Evolutionary conservation across 164 flowering plant genomes (phyloP).

Genomic region (Chloranthus sessilifolius): DNA sequence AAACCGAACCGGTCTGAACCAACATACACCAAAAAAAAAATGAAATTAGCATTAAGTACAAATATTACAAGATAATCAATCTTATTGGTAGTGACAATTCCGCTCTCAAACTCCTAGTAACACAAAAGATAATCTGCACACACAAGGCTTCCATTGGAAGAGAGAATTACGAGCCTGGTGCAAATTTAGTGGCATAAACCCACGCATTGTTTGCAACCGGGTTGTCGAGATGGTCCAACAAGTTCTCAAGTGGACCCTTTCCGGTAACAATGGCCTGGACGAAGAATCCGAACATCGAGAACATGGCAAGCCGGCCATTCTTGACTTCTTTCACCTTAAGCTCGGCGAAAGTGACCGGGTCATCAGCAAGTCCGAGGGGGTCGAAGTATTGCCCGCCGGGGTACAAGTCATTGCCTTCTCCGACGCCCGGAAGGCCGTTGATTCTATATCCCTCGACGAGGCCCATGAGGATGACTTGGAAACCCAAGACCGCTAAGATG

Average conservation of each 20-base stretch:
- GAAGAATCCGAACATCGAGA: constrained; percentile 83
- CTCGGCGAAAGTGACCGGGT: constrained; percentile 66
- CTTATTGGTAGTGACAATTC: no score
- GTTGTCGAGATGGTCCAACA: constrained; percentile 65
- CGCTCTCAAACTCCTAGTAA: no score
- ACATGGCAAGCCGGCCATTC: constrained; percentile 77
- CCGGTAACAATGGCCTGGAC: constrained; percentile 74
- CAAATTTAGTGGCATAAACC: constrained; percentile 79
- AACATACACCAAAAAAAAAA: no score
- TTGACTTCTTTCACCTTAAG: constrained; percentile 81
- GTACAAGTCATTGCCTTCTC: constrained; percentile 68
- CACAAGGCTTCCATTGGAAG: no score
- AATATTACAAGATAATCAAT: no score
- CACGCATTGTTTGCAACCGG: constrained; percentile 82
- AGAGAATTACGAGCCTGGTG: constrained; percentile 51
- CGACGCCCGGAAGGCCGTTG: constrained; percentile 61
- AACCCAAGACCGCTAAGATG: constrained; percentile 62
- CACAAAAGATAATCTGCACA: no score
- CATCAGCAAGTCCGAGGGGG: constrained; percentile 72
- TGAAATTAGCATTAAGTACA: no score
- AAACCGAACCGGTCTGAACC: no score
- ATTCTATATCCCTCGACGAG: constrained; percentile 69
- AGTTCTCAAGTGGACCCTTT: constrained; percentile 69
- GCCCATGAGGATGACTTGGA: constrained; percentile 72
- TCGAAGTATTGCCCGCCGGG: constrained; percentile 79